phyloP scores from a whole-genome alignment of 2,329 filamentous ascomycete species.

The Xylaria polymorpha region DNA sequence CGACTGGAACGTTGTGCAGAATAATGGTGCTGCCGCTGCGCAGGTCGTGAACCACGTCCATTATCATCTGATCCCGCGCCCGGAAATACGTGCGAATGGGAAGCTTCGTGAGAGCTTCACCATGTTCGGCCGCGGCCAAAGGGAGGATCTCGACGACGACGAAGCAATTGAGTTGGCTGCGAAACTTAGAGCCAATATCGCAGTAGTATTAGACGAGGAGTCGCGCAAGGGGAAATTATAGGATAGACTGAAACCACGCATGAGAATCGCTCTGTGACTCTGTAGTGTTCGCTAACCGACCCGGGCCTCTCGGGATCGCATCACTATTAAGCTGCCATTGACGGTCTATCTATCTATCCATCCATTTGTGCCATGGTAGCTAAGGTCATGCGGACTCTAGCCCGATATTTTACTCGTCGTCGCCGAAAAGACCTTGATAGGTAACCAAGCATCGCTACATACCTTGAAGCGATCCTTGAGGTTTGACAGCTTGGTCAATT shows the following conservation, averaged over 20 bases:
- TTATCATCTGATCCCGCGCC: slow-evolving; percentile 92
- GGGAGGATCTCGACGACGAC: slow-evolving; percentile 81
- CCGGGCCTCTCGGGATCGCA: slow-evolving; percentile 8
- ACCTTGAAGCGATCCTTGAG: slow-evolving; percentile 85
- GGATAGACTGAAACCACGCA: slow-evolving; percentile 2
- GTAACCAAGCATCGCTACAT: slow-evolving; percentile 79
- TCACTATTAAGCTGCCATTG: slow-evolving; percentile 19
- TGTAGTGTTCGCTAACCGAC: neutral
- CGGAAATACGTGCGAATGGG: slow-evolving; percentile 69
- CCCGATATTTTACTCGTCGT: slow-evolving; percentile 71
- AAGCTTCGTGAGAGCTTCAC: slow-evolving; percentile 74
- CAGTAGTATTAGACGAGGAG: slow-evolving; percentile 60
- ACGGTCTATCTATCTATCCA: slow-evolving; percentile 25
- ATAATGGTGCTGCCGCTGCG: slow-evolving; percentile 88
- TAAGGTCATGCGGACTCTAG: slow-evolving; percentile 5
- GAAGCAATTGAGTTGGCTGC: slow-evolving; percentile 72
- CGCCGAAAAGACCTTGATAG: slow-evolving; percentile 84
- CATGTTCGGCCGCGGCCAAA: slow-evolving; percentile 81
- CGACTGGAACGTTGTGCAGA: slow-evolving; percentile 98
- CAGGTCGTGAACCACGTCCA: slow-evolving; percentile 95
- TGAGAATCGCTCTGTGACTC: neutral
- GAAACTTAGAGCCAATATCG: slow-evolving; percentile 63
- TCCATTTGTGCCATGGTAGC: slow-evolving; percentile 20
- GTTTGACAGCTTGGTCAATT: slow-evolving; percentile 74
- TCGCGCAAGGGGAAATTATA: slow-evolving; percentile 53